Evolutionary conservation across 75 land plant genomes (phyloP), one percentile per base, ranked within the genome.

Genomic region (Selaginella tamariscina): DNA sequence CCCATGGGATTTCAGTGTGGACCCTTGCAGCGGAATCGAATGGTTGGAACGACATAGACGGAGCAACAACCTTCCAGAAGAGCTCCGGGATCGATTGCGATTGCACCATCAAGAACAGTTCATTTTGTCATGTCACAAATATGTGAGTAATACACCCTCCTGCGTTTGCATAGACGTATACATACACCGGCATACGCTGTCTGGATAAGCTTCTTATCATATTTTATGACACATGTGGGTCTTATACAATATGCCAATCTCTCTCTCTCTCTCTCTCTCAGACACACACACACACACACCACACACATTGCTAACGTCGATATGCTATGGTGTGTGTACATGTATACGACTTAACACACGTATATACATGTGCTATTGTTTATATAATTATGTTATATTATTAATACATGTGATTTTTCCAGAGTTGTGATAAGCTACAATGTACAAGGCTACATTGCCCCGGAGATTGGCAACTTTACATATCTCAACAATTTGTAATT

Each of bases 1-100:
- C n/a, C 62, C 62, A n/a, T 59, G 62, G 62, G 26, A 59, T 59
- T 59, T 59, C 26, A 59, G 62, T n/a, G 62, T 59, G 21, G 62
- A 59, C 21, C 62, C 62, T 23, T 59, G 62, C n/a, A 59, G 62
- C 26, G 62, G 62, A n/a, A 8, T 2, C 26, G 9, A 23, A 5
- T 8, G 62, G 62, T 8, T 59, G 62, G 62, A 23, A 23, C n/a
- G 26, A 59, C 8, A 5, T 9, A 9, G 8, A 5, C 24, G 27
- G 27, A 5, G 21, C 62, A n/a, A 27, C 8, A 2, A 5, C 8
- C n/a, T 59, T 59, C 26, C 23, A n/a, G 62, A 21, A 9, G 27
- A 5, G 27, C 62, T 9, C n/a, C 62, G 62, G 18, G 21, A 27
- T 59, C 21, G 18, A 59, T 9, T 59, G 62, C 62, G 62, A 59